phyloP scores from a whole-genome alignment of 495 filamentous ascomycete species.

The Hypoxylon fuscum region DNA sequence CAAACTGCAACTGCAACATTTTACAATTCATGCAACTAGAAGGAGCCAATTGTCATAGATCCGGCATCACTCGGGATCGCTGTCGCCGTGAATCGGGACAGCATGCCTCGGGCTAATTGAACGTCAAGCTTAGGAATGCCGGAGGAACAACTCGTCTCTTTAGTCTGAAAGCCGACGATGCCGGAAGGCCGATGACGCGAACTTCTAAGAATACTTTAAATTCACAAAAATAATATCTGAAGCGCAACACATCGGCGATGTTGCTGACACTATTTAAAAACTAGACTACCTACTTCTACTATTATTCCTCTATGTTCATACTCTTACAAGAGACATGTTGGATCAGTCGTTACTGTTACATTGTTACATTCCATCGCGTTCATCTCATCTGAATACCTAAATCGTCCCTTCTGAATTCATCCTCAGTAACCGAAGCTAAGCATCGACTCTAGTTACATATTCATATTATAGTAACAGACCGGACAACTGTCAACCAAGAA shows the following conservation, averaged over 20 bases:
- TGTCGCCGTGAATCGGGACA: slow-evolving; percentile 27
- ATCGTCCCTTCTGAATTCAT: too few species aligned
- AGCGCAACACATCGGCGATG: too few species aligned
- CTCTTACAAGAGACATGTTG: too few species aligned
- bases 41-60: slow-evolving; percentile 22
- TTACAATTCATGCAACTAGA: not conserved
- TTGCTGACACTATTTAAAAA: too few species aligned
- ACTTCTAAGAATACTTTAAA: not conserved
- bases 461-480: not conserved
- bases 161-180: slow-evolving; percentile 18
- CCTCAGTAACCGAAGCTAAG: too few species aligned
- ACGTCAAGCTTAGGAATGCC: slow-evolving; percentile 10
- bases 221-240: not conserved
- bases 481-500: not conserved
- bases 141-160: slow-evolving; percentile 7
- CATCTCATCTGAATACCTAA: too few species aligned
- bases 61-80: slow-evolving; percentile 36
- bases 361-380: too few species aligned
- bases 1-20: too few species aligned
- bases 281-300: too few species aligned
- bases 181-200: slow-evolving; percentile 15
- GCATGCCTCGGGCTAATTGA: slow-evolving; percentile 9
- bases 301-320: too few species aligned
- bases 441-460: too few species aligned
- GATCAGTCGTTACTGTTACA: too few species aligned